These are phyloP conservation scores for Neurospora sp. DNA, from an alignment of 495 filamentous ascomycete genomes.

Conservation along the genomic window DNA sequence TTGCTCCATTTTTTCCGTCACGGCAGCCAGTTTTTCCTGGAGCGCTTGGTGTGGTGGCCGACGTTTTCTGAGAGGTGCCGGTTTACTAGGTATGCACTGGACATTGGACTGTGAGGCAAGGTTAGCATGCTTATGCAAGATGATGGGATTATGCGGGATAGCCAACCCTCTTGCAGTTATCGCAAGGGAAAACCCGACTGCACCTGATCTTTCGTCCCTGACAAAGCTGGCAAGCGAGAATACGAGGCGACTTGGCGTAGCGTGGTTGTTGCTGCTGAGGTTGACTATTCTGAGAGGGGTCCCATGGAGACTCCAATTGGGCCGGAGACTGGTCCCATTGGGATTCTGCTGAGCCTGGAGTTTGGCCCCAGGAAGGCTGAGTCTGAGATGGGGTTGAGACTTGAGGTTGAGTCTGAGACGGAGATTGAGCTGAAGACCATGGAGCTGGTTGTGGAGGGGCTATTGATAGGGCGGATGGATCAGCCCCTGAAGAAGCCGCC, in stretches of 20 bases:
- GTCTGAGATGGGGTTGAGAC: background rate
- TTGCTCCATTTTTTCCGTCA: background rate
- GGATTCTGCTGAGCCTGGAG: background rate
- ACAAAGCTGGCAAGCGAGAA: constrained; percentile 39
- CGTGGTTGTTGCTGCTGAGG: background rate
- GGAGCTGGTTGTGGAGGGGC: background rate
- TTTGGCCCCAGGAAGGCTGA: background rate
- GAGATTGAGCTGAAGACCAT: background rate
- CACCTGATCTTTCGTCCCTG: constrained; percentile 62
- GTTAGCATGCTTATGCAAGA: constrained; percentile 7
- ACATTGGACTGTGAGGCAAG: constrained; percentile 27
- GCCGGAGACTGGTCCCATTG: background rate
- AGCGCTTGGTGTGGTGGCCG: constrained; percentile 38
- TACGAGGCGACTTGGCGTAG: constrained; percentile 19
- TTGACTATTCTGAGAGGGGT: background rate
- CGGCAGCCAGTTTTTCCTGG: constrained; percentile 31
- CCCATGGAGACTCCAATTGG: background rate
- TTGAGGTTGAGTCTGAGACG: background rate
- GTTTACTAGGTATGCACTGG: constrained; percentile 37
- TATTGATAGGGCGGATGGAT: background rate
- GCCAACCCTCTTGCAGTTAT: constrained; percentile 38
- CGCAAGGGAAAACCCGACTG: constrained; percentile 57
- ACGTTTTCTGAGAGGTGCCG: constrained; percentile 38
- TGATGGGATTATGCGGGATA: background rate
- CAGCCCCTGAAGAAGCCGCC: background rate